Conservation (phyloP, 2,329 filamentous ascomycete species). For the Aphanoascus verrucosus region DNA sequence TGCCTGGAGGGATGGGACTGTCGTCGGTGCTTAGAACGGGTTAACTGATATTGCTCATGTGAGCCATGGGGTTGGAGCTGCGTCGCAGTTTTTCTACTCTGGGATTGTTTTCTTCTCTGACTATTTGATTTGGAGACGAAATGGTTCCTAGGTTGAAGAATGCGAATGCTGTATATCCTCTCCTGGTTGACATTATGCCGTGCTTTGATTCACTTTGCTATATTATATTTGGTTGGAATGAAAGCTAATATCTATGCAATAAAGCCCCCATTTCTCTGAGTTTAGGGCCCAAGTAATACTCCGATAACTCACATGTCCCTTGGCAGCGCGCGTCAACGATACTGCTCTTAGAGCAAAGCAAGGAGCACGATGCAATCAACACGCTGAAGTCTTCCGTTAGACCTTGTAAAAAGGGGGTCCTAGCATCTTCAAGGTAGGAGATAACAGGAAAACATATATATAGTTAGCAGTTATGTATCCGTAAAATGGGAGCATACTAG, state of each 20-base stretch:
- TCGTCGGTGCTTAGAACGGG: conserved; percentile 40
- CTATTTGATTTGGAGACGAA: background rate
- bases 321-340: too few relatives aligned
- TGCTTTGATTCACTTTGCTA: background rate
- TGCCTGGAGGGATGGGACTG: conserved; percentile 19
- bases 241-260: background rate
- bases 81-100: background rate
- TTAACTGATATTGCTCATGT: conserved; percentile 32
- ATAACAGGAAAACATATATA: too few relatives aligned
- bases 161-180: background rate
- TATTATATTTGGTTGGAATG: background rate
- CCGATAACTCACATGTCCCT: background rate
- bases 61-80: background rate
- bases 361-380: too few relatives aligned
- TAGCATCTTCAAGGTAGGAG: too few relatives aligned
- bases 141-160: background rate
- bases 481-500: too few relatives aligned
- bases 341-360: too few relatives aligned
- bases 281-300: background rate
- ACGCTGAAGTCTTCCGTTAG: too few relatives aligned
- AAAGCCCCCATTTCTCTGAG: background rate
- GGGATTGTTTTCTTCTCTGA: background rate
- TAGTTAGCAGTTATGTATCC: too few relatives aligned
- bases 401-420: too few relatives aligned
- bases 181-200: background rate